These are phyloP conservation scores for Acanthamoeba culbertsoni DNA, from an alignment of 208 protist species.

Conservation along the genomic window DNA sequence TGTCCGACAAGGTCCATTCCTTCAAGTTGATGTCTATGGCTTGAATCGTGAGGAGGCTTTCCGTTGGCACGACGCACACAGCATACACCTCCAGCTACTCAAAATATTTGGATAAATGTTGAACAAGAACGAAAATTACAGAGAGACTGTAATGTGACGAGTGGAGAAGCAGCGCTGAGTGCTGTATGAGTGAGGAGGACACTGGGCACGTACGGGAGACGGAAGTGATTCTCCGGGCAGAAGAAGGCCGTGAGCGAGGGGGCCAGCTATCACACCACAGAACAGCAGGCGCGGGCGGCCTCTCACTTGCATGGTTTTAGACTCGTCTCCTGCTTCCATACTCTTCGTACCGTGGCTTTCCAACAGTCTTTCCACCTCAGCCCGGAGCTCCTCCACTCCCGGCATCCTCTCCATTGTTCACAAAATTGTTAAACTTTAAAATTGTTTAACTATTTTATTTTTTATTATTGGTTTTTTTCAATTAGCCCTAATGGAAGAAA, in stretches of 20 bases:
- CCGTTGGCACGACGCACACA: background rate
- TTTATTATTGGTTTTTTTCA: too few relatives aligned
- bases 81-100: conserved; percentile 32
- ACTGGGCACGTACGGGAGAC: background rate
- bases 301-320: too few relatives aligned
- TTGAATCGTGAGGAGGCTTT: background rate
- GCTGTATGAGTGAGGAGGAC: background rate
- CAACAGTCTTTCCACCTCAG: too few relatives aligned
- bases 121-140: background rate
- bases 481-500: too few relatives aligned
- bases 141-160: too few relatives aligned
- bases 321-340: too few relatives aligned
- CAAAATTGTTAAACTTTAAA: too few relatives aligned
- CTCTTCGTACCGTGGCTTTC: too few relatives aligned
- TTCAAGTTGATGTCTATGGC: conserved; percentile 44
- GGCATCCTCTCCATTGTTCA: too few relatives aligned
- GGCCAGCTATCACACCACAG: background rate
- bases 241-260: background rate
- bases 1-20: background rate
- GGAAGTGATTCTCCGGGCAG: background rate
- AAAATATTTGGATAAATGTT: background rate
- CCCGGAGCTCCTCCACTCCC: too few relatives aligned
- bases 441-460: too few relatives aligned
- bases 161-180: too few relatives aligned
- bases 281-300: background rate